Evolutionary conservation across 1,284 basidiomycete species (phyloP), one percentile per base, ranked within the genome.

Genomic region (Ceratobasidium sp.): DNA sequence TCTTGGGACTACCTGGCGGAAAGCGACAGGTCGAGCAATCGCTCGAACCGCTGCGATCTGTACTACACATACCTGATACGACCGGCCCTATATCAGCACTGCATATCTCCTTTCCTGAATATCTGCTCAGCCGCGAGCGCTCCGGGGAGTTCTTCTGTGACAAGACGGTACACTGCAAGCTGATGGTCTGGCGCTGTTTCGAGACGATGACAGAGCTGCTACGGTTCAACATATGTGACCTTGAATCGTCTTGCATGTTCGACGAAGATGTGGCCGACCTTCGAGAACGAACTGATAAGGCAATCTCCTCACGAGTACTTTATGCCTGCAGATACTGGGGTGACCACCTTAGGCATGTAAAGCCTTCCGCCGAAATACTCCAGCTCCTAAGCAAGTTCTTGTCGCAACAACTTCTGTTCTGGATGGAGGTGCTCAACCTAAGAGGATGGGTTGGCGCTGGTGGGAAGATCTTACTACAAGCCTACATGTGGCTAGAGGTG

Each of bases 41-140:
- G 26, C 28, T 73, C 17, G 57, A 54, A 20, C 50, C 59, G 13
- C 38, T 75, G 1, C 44, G 26, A 3, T 65, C 71, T 2, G 73
- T 75, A n/a, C 61, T 75, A 3, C 20, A 75, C n/a, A 26, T 75
- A 1, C 28, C 61, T n/a, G 69, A 42, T 17, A 10, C 17, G 6
- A 26, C 12, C 12, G n/a, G 33, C 33, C 17, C 42, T 5, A 56
- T 71, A 9, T 71, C 69, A 5, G 44, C 69, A 6, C 38, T 71
- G 20, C 69, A 71, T 48, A 23, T 40, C 26, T 71, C 69, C 7
- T 71, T 71, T n/a, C 57, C 69, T n/a, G 64, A 66, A 38, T 66
- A 2, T 38, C 42, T 66, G 40, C 33, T 66, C 64, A 48, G 23
- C 23, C 7, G 26, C 42, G 15, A 20, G 7, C 64, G 64, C n/a